Evolutionary conservation across 495 filamentous ascomycete genomes (phyloP), one percentile per base, ranked within the genome.

Genomic region (Amorphotheca resinae): DNA sequence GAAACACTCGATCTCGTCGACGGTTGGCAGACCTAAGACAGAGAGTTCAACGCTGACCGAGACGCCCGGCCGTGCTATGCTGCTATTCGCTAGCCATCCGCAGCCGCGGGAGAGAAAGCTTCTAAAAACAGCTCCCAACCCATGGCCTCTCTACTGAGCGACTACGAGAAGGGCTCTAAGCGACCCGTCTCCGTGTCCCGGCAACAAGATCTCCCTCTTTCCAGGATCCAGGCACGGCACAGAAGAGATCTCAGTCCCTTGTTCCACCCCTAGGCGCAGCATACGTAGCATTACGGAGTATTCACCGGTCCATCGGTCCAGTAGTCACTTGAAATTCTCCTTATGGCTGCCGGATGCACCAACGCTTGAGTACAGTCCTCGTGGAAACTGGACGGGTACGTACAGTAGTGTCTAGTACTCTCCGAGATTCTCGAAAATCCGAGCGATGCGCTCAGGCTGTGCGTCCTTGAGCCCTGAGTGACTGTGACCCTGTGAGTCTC

Each of bases 1-100:
- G 42, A 45, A 45, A 45, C 43, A 25, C 4, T 5, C 12, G 33
- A 23, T 28, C 7, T 18, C 42, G n/a, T n/a, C n/a, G n/a, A n/a
- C n/a, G n/a, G n/a, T n/a, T n/a, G n/a, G n/a, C n/a, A n/a, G n/a
- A n/a, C n/a, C n/a, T n/a, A n/a, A n/a, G n/a, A n/a, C n/a, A n/a
- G n/a, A n/a, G n/a, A n/a, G n/a, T n/a, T n/a, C n/a, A n/a, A n/a
- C n/a, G n/a, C 22, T 23, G 4, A 22, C 38, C 35, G 16, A 28
- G 26, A 15, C 43, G 36, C 17, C 43, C 9, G 18, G 17, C 9
- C 18, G n/a, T n/a, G n/a, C n/a, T n/a, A n/a, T n/a, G n/a, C n/a
- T n/a, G n/a, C 4, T 18, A 12, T 15, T 34, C 18, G 21, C 28
- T 31, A 33, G 41, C 25, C 41, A 43, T 14, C 31, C 31, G 31